Evolutionary conservation across 1,139 yeast species (phyloP).

Genomic region (Suhomyces taliae): DNA sequence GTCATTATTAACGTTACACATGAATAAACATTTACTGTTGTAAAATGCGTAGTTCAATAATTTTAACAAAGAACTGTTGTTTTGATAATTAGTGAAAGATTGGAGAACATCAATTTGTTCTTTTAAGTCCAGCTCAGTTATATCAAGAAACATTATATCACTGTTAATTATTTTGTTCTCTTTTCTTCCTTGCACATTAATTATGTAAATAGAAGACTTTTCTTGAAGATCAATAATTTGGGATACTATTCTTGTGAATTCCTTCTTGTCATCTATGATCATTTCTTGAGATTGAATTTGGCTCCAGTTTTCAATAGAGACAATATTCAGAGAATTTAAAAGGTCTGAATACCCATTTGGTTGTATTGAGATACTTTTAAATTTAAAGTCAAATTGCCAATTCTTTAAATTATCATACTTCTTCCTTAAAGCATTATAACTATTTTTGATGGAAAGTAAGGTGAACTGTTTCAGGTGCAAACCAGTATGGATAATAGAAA

Average conservation of each 20-base stretch:
- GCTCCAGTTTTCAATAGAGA: conserved; percentile 8
- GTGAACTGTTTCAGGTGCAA: conserved; percentile 7
- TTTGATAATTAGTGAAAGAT: neutral
- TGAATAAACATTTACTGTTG: conserved; percentile 26
- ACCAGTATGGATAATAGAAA: conserved; percentile 22
- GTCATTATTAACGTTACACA: conserved; percentile 14
- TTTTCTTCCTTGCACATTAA: conserved; percentile 9
- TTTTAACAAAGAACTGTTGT: conserved; percentile 13
- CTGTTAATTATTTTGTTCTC: conserved; percentile 10
- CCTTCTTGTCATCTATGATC: conserved; percentile 16
- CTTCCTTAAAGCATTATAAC: conserved; percentile 13
- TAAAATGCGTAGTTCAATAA: conserved; percentile 19
- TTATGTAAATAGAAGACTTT: conserved; percentile 7
- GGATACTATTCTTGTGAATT: conserved; percentile 6
- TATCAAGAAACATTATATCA: conserved; percentile 17
- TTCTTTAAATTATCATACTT: conserved; percentile 2
- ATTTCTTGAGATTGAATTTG: conserved; percentile 23
- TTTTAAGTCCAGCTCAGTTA: conserved; percentile 7
- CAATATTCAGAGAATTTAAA: conserved; percentile 13
- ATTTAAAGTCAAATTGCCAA: conserved; percentile 14
- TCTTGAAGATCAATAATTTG: conserved; percentile 1
- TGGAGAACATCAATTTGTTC: conserved; percentile 3
- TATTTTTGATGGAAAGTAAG: conserved; percentile 11
- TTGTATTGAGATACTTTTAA: conserved; percentile 12
- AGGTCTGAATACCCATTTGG: conserved; percentile 12